Evolutionary conservation across 768 basidiomycete genomes (phyloP).

Genomic region (Coprinellus micaceus): DNA sequence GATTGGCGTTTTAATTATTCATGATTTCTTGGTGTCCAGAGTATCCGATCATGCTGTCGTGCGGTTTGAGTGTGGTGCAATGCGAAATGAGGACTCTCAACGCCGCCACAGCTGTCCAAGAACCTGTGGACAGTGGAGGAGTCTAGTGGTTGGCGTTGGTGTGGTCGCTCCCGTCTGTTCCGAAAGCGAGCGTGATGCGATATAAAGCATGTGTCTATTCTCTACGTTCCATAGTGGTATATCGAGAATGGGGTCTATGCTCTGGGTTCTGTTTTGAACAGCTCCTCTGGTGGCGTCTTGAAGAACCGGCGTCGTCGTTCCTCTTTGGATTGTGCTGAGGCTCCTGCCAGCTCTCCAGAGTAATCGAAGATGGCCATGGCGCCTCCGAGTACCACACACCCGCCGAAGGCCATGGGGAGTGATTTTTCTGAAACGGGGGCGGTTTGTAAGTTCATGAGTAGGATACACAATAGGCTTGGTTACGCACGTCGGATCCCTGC

Average conservation of each 20-base stretch:
- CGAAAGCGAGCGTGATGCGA: too few relatives aligned
- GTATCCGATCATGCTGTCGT: too few relatives aligned
- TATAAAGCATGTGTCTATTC: not conserved
- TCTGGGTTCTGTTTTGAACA: conserved; percentile 30
- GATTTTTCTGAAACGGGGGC: conserved; percentile 42
- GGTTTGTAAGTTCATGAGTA: conserved; percentile 12
- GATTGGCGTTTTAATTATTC: too few relatives aligned
- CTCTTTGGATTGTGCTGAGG: conserved; percentile 44
- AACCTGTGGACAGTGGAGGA: too few relatives aligned
- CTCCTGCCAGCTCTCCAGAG: conserved; percentile 58
- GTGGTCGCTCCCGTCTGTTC: too few relatives aligned
- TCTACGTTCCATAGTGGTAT: conserved; percentile 10
- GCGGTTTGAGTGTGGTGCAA: too few relatives aligned
- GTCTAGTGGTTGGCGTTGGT: too few relatives aligned
- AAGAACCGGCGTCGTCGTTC: conserved; percentile 80
- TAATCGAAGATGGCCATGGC: conserved; percentile 81
- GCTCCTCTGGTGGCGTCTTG: conserved; percentile 56
- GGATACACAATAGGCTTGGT: not conserved
- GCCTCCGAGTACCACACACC: conserved; percentile 75
- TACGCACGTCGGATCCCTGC: conserved; percentile 77
- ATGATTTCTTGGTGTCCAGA: too few relatives aligned
- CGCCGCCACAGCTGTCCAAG: too few relatives aligned
- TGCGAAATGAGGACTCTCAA: too few relatives aligned
- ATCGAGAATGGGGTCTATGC: conserved; percentile 13
- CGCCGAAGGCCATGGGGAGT: conserved; percentile 74